These are phyloP conservation scores for Alternaria consortialis DNA, from an alignment of 2,329 filamentous ascomycete species.

Conservation along the genomic window DNA sequence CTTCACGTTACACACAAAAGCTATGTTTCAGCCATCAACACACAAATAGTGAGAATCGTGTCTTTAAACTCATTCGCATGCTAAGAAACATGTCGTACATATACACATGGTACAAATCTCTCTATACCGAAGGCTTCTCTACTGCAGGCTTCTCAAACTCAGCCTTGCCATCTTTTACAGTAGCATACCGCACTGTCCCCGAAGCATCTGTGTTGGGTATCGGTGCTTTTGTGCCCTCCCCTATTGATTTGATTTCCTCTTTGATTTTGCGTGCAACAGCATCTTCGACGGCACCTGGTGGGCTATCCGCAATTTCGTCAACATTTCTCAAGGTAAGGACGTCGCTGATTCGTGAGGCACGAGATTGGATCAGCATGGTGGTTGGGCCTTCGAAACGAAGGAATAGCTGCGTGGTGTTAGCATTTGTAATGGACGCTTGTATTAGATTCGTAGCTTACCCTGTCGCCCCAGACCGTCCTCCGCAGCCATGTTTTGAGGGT, in stretches of 20 bases:
- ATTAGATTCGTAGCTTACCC: conserved; percentile 58
- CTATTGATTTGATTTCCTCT: conserved; percentile 49
- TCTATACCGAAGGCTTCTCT: conserved; percentile 11
- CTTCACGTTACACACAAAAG: neutral
- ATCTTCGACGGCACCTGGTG: conserved; percentile 73
- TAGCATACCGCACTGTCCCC: conserved; percentile 36
- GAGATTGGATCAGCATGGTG: conserved; percentile 86
- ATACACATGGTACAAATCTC: conserved; percentile 24
- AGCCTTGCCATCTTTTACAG: conserved; percentile 40
- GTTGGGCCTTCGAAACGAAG: conserved; percentile 87
- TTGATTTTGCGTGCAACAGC: conserved; percentile 55
- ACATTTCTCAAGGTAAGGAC: conserved; percentile 80
- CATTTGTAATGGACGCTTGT: neutral
- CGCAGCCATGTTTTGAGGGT: conserved; percentile 78
- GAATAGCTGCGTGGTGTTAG: conserved; percentile 67
- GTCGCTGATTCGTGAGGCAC: conserved; percentile 81
- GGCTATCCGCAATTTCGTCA: conserved; percentile 87
- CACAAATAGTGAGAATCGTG: neutral
- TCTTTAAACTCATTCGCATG: no score
- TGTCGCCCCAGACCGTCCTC: conserved; percentile 90
- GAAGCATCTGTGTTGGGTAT: conserved; percentile 26
- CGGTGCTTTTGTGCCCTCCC: conserved; percentile 26
- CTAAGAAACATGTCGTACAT: conserved; percentile 3
- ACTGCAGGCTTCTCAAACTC: conserved; percentile 31
- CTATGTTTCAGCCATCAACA: neutral